phyloP scores from a whole-genome alignment of 2,329 filamentous ascomycete species.

The Elsinoe ampelina region DNA sequence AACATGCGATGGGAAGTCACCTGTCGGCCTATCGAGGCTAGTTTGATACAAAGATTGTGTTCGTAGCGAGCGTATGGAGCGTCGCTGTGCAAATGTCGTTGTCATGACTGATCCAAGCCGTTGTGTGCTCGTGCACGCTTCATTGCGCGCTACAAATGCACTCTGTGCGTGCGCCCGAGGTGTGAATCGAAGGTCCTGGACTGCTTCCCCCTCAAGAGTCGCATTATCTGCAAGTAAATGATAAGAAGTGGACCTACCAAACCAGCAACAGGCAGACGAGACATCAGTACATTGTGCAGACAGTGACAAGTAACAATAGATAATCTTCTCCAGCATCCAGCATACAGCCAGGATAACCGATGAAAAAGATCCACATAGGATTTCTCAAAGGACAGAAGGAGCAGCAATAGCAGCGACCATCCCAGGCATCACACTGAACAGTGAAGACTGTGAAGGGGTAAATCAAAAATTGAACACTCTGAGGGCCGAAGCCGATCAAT shows the following conservation, averaged over 20 bases:
- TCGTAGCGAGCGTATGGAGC: no score
- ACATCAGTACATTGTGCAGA: neutral
- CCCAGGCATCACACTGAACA: neutral
- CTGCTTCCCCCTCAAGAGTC: no score
- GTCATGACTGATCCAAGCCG: no score
- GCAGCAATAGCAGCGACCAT: neutral
- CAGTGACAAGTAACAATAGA: neutral
- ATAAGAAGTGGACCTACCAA: neutral
- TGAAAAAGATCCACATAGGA: neutral
- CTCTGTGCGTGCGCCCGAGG: no score
- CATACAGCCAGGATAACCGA: constrained; percentile 5
- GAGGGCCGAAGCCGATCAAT: neutral
- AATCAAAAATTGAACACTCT: constrained; percentile 12
- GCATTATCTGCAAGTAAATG: no score
- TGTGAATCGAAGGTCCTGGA: no score
- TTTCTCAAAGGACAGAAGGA: neutral
- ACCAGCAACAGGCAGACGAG: neutral
- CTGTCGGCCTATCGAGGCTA: no score
- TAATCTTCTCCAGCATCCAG: constrained; percentile 5
- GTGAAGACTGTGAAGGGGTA: neutral
- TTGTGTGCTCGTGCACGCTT: no score
- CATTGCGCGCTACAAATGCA: no score
- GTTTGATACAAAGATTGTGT: no score
- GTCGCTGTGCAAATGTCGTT: no score
- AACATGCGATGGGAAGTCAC: no score